Base-by-base conservation (phyloP, 2,329 filamentous ascomycete genomes). In the Bipolaris oryzae region DNA sequence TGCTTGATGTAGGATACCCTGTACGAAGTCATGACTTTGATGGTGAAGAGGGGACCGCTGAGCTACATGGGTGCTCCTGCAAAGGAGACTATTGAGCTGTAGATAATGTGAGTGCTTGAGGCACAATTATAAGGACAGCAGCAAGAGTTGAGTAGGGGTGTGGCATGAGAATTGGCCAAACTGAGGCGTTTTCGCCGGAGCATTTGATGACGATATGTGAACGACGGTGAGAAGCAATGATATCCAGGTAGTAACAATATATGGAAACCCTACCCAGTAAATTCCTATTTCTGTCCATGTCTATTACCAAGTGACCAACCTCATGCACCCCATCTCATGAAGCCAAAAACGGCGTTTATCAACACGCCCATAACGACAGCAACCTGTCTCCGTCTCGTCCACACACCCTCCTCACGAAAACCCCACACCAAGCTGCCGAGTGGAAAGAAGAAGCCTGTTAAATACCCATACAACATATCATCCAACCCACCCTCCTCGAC, bases 371-470 rank as follows among this genome's bases (percentile, higher is more conserved):
- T 89, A 49, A 90, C 87, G 15, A 98, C 91, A 66, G 94, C 94
- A 67, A 96, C 85, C 74, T 92, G 88, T 81, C 92, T 90, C 69
- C 93, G 83, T 70, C 89, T 87, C 58, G 88, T 90, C 86, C 92
- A 96, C 57, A 98, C 87, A 0, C 91, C 92, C 55, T 95, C 90
- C 75, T 96, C 91, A 57, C 93, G 83, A 63, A 94, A 84, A 47
- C 96, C 80, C 92, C 93, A 97, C 50, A 89, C 87, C 54, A 94
- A 80, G 68, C 91, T 92, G 0, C 91, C 94, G 9, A 98, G 77
- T 3, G 95, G 95, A 86, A 94, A 98, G 74, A 99, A 90, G 80
- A 98, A 99, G 0, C 95, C 95, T 69, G 95, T 90, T 57, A 96
- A 80, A 75, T 95, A 91, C 4, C 93, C 95, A 78, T 89, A 90